Percentiles rank a stretch among this genome's conserved stretches.
These are phyloP conservation scores for Penicillium hesseltinei DNA, from an alignment of 2,329 filamentous ascomycete species.

Conservation along the genomic window DNA sequence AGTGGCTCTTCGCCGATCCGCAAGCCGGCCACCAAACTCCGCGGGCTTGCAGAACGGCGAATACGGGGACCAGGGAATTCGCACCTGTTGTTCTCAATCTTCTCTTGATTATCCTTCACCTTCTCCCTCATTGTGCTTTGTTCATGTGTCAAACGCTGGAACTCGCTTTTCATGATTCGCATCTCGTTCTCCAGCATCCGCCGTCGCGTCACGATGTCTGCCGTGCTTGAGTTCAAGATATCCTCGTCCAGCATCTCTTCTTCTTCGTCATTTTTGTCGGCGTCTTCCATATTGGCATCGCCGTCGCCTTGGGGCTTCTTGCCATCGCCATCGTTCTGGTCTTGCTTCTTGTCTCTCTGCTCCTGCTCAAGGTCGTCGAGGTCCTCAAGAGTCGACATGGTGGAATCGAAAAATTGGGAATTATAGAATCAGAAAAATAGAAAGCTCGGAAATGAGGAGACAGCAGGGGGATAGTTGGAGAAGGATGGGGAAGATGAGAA, in stretches of 20 bases:
- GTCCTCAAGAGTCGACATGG: conserved; percentile 88
- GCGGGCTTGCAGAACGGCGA: conserved; percentile 7
- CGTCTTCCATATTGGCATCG: conserved; percentile 91
- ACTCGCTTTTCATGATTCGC: conserved; percentile 98
- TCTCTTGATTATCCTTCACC: conserved; percentile 98
- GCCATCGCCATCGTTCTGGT: conserved; percentile 57
- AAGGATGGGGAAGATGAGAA: conserved; percentile 15
- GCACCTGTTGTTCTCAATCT: conserved; percentile 98
- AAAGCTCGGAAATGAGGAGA: neutral
- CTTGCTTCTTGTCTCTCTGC: conserved; percentile 69
- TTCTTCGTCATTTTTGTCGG: conserved; percentile 64
- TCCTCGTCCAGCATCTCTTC: conserved; percentile 88
- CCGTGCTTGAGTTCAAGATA: conserved; percentile 87
- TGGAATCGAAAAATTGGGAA: conserved; percentile 14
- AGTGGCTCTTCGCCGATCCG: neutral
- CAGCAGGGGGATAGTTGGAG: conserved; percentile 4
- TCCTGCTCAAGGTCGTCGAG: conserved; percentile 84
- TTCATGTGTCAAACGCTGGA: conserved; percentile 88
- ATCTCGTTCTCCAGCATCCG: conserved; percentile 95
- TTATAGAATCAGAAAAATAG: conserved; percentile 8
- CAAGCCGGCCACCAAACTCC: conserved; percentile 16
- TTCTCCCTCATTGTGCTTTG: conserved; percentile 96
- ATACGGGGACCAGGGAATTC: conserved; percentile 4
- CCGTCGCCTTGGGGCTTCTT: conserved; percentile 61
- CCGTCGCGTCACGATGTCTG: conserved; percentile 88